Percentiles rank a stretch among this genome's conserved stretches.
phyloP scores from a whole-genome alignment of 495 filamentous ascomycete species.

The Echria macrotheca region DNA sequence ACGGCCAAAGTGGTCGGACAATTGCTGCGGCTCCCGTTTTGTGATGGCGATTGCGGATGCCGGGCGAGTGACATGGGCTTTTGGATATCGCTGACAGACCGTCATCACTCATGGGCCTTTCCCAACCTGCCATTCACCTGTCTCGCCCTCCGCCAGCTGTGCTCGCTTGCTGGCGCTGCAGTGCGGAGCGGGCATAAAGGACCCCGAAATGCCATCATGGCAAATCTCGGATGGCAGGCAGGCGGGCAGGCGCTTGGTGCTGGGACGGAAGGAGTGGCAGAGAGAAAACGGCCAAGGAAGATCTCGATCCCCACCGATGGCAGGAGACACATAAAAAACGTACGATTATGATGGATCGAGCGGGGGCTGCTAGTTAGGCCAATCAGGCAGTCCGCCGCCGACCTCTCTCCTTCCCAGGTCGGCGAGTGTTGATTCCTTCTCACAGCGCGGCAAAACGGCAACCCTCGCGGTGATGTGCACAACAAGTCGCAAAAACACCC shows the following conservation, averaged over 20 bases:
- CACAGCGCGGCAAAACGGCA: too few species aligned
- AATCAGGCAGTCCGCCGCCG: constrained; percentile 20
- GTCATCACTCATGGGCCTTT: constrained; percentile 10
- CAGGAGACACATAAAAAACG: constrained; percentile 31
- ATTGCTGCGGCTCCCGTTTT: not conserved
- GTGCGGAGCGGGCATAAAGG: too few species aligned
- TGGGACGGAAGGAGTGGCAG: constrained; percentile 3
- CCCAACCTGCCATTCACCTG: not conserved
- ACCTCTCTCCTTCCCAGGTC: constrained; percentile 14
- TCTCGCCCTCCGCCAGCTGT: not conserved
- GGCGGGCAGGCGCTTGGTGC: constrained; percentile 2
- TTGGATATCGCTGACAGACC: constrained; percentile 3
- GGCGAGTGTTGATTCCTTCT: too few species aligned
- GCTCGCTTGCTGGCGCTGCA: not conserved
- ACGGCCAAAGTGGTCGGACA: too few species aligned
- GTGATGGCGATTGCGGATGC: too few species aligned
- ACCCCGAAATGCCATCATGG: constrained; percentile 18
- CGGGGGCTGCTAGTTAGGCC: constrained; percentile 18
- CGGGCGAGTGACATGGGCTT: constrained; percentile 5
- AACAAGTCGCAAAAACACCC: too few species aligned
- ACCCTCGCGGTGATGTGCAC: too few species aligned
- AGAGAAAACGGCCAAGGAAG: constrained; percentile 11
- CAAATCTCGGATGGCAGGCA: constrained; percentile 13
- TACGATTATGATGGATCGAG: constrained; percentile 23
- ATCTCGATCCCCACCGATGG: constrained; percentile 35